Base-by-base conservation (phyloP, 352 stramenopile genomes). In the Phytophthora hybrid region DNA sequence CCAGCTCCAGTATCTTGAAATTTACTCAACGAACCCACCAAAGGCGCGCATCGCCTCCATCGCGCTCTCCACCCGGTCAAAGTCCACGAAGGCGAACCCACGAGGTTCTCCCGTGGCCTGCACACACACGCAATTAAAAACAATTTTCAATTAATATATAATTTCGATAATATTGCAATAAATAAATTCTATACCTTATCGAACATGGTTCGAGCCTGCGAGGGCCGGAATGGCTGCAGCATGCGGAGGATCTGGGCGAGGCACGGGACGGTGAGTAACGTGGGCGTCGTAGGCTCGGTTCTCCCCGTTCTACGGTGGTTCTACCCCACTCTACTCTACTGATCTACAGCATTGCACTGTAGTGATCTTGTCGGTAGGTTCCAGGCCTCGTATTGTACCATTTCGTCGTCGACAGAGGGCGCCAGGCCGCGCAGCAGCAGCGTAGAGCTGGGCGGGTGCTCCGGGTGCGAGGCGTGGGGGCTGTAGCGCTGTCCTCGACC, bases 1-100 rank as follows among this genome's bases (percentile, higher is more conserved):
- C 3, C 39, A 11, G 11, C 31, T 16, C 4, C 29, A 56, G 13
- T 53, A 26, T 26, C 23, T 26, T 26, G 23, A 41, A 41, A 41
- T 13, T 16, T 16, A 41, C 34, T 41, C n/a, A 41, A 47, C 29
- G 16, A 4, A 44, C 56, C 14, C 75, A 96, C 89, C 82, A 62
- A 91, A 97, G 0, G 83, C 72, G 18, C 81, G 71, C 54, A 94
- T 64, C 14, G 87, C 87, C 61, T 80, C 63, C 26, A 67, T 84
- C 5, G 90, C 87, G 53, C 76, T 78, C 16, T 91, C 80, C 4
- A 92, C 68, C 9, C 68, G 84, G 7, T 76, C 70, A 74, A 97
- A 95, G 52, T 94, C 81, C 31, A 92, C 86, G 53, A 95, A 97
- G 6, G 84, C 90, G 66, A 97, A 94, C 51, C 90, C 90, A 9